Base-by-base conservation (phyloP, 2,329 filamentous ascomycete species). In the Hymenoscyphus infarciens region DNA sequence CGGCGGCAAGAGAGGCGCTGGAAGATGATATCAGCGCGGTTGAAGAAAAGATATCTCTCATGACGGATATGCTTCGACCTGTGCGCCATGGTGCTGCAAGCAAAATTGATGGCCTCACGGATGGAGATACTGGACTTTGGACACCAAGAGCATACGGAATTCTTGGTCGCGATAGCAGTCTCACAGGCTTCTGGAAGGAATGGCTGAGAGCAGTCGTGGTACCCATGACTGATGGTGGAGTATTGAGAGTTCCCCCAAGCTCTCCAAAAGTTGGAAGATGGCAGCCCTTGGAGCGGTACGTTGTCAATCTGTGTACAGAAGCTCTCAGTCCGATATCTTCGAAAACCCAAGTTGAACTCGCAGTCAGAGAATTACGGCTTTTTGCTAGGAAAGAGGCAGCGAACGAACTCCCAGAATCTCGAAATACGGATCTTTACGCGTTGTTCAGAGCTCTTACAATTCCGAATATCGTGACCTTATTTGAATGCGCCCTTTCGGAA, bases 171-270 rank as follows among this genome's bases (percentile, higher is more conserved):
- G 95, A 99, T 74, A 82, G 83, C 13, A 88, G 87, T 64, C 84
- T 96, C 77, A 92, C 93, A 67, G 86, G 87, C 35, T 98, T 99
- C 77, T 99, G 94, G 93, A 98, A 98, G 76, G 95, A 99, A 75
- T 99, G 95, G 95, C 83, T 99, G 56, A 89, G 92, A 76, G 93
- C 94, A 6, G 84, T 98, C 10, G 82, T 95, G n/a, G 91, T 97
- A 25, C 95, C 95, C 31, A 99, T 98, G 95, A 92, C 88, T 1
- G 92, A 96, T 73, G 92, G 94, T 22, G 87, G 83, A 15, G 82
- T 99, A 33, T 78, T 95, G 68, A 85, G 93, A 62, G 87, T 99
- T 7, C 92, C 95, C 6, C 82, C 91, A 10, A 96, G 89, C 76
- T 98, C 94, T 5, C 93, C 95, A 13, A 91, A 87, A 71, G 87